Conservation (phyloP, 73 alveolate species). For the Paramecium sonneborni region DNA sequence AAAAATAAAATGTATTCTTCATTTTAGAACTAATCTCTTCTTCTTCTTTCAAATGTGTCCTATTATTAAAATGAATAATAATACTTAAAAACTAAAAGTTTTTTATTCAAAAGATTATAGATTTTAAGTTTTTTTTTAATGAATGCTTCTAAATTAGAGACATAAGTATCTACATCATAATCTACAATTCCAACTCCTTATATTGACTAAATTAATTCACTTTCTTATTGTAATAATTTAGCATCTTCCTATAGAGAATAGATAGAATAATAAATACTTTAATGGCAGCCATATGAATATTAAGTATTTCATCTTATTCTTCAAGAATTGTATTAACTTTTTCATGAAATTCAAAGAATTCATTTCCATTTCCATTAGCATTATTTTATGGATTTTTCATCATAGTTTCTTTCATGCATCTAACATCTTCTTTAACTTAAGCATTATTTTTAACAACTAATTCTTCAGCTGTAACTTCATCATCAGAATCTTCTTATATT, state of each 20-base stretch:
- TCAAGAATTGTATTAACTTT: constrained; percentile 88
- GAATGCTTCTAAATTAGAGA: constrained; percentile 79
- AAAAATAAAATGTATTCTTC: constrained; percentile 64
- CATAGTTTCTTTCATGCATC: constrained; percentile 75
- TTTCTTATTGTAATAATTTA: constrained; percentile 91
- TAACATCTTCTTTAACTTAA: constrained; percentile 77
- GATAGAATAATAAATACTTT: constrained; percentile 63
- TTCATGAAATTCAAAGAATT: constrained; percentile 87
- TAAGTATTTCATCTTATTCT: constrained; percentile 91
- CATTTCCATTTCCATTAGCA: constrained; percentile 61
- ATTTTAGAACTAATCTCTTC: constrained; percentile 67
- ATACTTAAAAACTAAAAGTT: constrained; percentile 85
- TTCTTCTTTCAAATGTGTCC: constrained; percentile 64
- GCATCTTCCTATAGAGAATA: constrained; percentile 86
- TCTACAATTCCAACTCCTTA: constrained; percentile 86
- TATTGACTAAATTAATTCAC: constrained; percentile 87
- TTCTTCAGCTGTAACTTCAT: constrained; percentile 67
- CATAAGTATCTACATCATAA: constrained; percentile 92
- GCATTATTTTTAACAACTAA: constrained; percentile 68
- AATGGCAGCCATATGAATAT: constrained; percentile 88
- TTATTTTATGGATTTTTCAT: constrained; percentile 72
- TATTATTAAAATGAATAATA: not conserved
- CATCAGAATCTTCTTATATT: constrained; percentile 67
- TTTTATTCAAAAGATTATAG: constrained; percentile 81
- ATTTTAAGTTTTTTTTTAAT: constrained; percentile 86